Conservation (phyloP, 2,329 filamentous ascomycete species). For the Ophiostoma himal-ulmi region DNA sequence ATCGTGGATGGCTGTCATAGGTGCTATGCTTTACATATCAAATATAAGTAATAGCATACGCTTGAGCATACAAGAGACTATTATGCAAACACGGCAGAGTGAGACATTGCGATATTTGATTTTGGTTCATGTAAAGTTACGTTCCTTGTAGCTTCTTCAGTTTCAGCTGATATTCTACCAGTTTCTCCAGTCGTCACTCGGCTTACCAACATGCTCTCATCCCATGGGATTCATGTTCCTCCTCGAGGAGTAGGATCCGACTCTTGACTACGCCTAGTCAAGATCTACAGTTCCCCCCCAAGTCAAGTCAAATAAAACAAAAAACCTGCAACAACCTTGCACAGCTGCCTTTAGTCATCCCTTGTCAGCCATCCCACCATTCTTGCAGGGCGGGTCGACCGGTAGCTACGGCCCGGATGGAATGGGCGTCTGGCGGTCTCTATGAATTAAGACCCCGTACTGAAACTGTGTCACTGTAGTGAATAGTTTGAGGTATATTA, state of each 20-base stretch:
- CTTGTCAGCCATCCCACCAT: neutral
- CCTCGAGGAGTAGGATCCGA: neutral
- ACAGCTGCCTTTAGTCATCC: neutral
- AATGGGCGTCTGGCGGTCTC: neutral
- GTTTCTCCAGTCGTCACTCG: neutral
- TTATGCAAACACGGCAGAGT: neutral
- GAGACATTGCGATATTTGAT: conserved; percentile 5
- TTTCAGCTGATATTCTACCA: neutral
- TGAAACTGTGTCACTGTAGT: neutral
- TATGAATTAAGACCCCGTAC: neutral
- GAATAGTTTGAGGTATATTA: neutral
- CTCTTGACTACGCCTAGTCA: neutral
- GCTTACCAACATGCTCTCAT: neutral
- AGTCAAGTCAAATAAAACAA: neutral
- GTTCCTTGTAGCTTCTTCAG: neutral
- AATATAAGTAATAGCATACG: neutral
- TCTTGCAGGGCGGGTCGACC: neutral
- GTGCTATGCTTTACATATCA: neutral
- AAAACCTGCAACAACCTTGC: neutral
- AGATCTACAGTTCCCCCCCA: neutral
- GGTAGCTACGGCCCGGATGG: neutral
- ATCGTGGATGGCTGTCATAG: conserved; percentile 3
- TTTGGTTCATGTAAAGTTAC: neutral
- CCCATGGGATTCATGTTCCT: neutral
- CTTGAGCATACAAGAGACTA: neutral